Conservation (phyloP, 1,284 basidiomycete genomes). For the Xanthoconium separans region DNA sequence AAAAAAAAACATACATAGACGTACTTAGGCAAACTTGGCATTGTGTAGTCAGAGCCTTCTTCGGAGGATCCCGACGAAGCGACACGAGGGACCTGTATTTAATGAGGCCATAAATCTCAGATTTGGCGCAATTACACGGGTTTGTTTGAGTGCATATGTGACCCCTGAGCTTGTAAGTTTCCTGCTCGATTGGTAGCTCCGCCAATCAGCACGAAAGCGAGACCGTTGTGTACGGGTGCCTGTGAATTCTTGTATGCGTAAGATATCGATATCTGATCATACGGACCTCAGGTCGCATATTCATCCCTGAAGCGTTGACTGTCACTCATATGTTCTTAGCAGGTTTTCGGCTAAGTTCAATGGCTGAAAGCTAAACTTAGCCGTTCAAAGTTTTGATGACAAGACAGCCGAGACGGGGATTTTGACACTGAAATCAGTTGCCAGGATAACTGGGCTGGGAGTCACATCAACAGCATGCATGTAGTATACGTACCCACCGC, state of each 20-base stretch:
- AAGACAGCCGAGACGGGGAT: not conserved
- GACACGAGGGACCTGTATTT: slow-evolving; percentile 14
- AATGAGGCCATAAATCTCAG: slow-evolving; percentile 31
- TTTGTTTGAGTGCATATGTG: slow-evolving; percentile 8
- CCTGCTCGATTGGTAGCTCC: slow-evolving; percentile 5
- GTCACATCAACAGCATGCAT: not conserved
- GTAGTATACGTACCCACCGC: slow-evolving; percentile 9
- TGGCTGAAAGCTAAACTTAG: slow-evolving; percentile 5
- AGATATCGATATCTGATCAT: not conserved
- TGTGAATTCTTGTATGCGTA: not conserved
- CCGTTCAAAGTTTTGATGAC: slow-evolving; percentile 18
- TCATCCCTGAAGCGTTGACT: not conserved
- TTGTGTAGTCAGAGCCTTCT: slow-evolving; percentile 15
- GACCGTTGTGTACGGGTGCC: not conserved
- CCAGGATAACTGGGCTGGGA: slow-evolving; percentile 12
- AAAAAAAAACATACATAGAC: slow-evolving; percentile 16
- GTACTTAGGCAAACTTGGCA: slow-evolving; percentile 17
- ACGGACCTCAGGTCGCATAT: not conserved
- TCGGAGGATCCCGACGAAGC: slow-evolving; percentile 26
- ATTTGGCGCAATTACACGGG: slow-evolving; percentile 22
- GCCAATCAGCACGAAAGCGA: slow-evolving; percentile 6
- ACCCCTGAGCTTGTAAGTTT: slow-evolving; percentile 24
- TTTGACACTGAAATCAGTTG: slow-evolving; percentile 1
- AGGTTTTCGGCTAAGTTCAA: slow-evolving; percentile 1
- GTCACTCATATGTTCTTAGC: not conserved